phyloP scores from a whole-genome alignment of 2,329 filamentous ascomycete genomes.

The Penicillium digitatum region DNA sequence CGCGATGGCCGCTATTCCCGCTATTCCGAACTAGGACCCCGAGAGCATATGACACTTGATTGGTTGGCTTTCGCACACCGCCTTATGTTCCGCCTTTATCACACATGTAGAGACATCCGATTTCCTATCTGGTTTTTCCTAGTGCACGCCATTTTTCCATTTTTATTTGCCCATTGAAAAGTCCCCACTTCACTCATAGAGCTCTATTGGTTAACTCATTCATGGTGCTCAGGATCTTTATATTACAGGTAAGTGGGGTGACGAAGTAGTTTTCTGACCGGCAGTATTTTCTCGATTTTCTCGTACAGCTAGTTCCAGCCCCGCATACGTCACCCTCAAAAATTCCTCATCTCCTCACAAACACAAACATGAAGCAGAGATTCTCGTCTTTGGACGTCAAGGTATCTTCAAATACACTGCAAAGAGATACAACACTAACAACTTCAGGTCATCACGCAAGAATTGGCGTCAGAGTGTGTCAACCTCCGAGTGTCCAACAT shows the following conservation, averaged over 20 bases:
- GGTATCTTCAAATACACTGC: conserved; percentile 33
- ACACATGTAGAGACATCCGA: neutral
- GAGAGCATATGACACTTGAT: neutral
- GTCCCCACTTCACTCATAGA: neutral
- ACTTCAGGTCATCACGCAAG: conserved; percentile 80
- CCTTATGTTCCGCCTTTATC: neutral
- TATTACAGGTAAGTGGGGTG: neutral
- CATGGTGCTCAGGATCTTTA: neutral
- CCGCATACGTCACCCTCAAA: conserved; percentile 40
- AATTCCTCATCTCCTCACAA: conserved; percentile 20
- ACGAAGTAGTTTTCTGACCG: neutral
- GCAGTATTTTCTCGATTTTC: neutral
- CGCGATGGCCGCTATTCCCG: neutral
- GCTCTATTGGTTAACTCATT: neutral
- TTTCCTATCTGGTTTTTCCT: too few relatives aligned
- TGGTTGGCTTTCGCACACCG: neutral
- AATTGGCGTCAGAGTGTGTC: conserved; percentile 73
- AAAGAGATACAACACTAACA: conserved; percentile 9
- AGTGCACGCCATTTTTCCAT: neutral
- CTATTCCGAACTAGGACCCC: neutral
- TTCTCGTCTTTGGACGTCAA: conserved; percentile 58
- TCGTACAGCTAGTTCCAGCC: conserved; percentile 20
- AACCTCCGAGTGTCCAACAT: conserved; percentile 84
- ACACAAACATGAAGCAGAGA: conserved; percentile 52
- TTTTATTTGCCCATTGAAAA: neutral